These are phyloP conservation scores for Pseudogymnoascus sp. DNA, from an alignment of 2,329 filamentous ascomycete genomes.

Conservation along the genomic window DNA sequence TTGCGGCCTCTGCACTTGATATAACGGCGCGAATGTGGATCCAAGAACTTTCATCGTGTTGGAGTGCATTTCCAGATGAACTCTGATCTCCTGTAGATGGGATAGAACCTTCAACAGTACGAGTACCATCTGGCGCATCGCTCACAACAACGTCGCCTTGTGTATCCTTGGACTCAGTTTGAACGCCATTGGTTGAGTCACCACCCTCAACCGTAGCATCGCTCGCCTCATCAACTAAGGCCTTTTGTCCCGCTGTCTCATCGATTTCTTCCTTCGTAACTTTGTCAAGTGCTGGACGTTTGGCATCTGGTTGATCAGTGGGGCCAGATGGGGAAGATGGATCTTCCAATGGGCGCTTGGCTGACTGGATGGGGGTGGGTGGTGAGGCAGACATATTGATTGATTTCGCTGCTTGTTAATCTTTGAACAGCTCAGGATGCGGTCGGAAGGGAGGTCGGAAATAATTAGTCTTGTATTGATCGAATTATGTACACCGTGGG, in stretches of 20 bases:
- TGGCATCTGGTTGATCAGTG: constrained; percentile 91
- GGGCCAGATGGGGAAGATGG: constrained; percentile 88
- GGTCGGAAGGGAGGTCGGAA: constrained; percentile 37
- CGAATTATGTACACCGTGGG: constrained; percentile 74
- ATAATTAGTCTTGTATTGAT: constrained; percentile 46
- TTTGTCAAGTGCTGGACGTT: constrained; percentile 93
- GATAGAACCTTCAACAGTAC: constrained; percentile 42
- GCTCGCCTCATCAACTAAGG: constrained; percentile 29
- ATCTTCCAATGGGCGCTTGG: constrained; percentile 93
- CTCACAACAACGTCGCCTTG: constrained; percentile 63
- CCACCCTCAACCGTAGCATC: constrained; percentile 29
- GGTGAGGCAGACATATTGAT: constrained; percentile 66
- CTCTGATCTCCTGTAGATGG: constrained; percentile 29
- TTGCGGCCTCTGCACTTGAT: constrained; percentile 92
- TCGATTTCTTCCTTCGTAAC: constrained; percentile 54
- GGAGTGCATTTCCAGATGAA: constrained; percentile 36
- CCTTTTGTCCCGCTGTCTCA: constrained; percentile 33
- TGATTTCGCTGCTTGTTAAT: constrained; percentile 30
- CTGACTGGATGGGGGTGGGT: constrained; percentile 55
- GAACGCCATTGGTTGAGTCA: constrained; percentile 39
- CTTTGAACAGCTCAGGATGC: constrained; percentile 25
- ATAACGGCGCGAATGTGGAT: constrained; percentile 96
- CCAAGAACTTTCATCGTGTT: constrained; percentile 89
- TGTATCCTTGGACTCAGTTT: constrained; percentile 43
- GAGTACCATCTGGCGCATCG: constrained; percentile 45